Evolutionary conservation across 164 flowering plant species (phyloP), one percentile per base, ranked within the genome.

Genomic region (Vitis riparia): DNA sequence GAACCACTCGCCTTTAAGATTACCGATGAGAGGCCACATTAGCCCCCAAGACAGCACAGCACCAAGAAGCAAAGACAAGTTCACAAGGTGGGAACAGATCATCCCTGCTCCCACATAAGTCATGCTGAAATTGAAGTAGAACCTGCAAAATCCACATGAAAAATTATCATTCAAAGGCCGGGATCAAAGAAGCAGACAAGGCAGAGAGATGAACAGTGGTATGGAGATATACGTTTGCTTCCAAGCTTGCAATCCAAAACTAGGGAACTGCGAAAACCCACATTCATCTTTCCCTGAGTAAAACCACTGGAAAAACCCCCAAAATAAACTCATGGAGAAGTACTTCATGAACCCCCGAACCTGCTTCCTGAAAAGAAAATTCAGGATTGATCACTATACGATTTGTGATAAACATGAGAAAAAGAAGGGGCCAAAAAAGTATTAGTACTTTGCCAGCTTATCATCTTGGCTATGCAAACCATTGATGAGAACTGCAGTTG

Each of bases 401-500:
- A 6, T 37, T 37, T 37, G 6, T 37, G 44, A 37, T 37, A 3
- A 37, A 37, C 44, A 37, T 37, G 0, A 37, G 14, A 13, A 19
- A 19, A 19, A 17, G 11, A 60, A 11, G 53, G 9, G 17, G 37
- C 14, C 17, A 37, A 51, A 47, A 59, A 1, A 1, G 15, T 29
- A 0, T 4, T 11, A 37, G 13, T 84, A 94, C 98, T 76, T 89
- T 53, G 97, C 92, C 73, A 74, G 72, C 51, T 88, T 77, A 55
- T 92, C 95, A 37, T 85, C 92, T 30, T 72, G 73, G 55, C 71
- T 79, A 59, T 94, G 98, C 76, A 94, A 92, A 51, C 97, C 98
- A 77, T 94, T 89, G 67, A 94, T 94, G 76, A 94, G 90, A 79
- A 94, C 85, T 30, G 92, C 97, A 57, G 95, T 90, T n/a, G 97